These are phyloP conservation scores for Globisporangium recalcitrans DNA, from an alignment of 352 stramenopile species.

Conservation along the genomic window DNA sequence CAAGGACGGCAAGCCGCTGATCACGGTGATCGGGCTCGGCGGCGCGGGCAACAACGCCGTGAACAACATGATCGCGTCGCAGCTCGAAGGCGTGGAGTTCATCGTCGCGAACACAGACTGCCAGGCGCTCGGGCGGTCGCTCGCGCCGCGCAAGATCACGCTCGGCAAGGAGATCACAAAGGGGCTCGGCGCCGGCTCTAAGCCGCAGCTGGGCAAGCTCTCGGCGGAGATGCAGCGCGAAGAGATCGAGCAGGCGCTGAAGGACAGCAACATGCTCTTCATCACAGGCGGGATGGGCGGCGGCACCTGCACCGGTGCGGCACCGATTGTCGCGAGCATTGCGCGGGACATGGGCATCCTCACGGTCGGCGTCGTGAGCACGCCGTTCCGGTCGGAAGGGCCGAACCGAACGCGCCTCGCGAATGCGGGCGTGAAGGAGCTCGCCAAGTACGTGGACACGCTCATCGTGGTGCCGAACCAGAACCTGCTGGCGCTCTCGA, in stretches of 20 bases:
- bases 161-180: constrained; percentile 84
- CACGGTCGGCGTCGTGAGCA: constrained; percentile 95
- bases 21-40: constrained; percentile 82
- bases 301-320: constrained; percentile 89
- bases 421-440: constrained; percentile 88
- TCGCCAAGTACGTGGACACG: constrained; percentile 93
- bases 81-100: constrained; percentile 91
- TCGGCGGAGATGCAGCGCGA: constrained; percentile 85
- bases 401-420: constrained; percentile 92
- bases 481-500: constrained; percentile 91
- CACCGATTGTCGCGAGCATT: constrained; percentile 91
- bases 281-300: constrained; percentile 95
- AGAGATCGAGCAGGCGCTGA: constrained; percentile 87
- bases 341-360: constrained; percentile 91
- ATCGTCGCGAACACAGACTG: constrained; percentile 96
- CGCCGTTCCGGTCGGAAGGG: constrained; percentile 94
- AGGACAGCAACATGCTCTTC: constrained; percentile 95
- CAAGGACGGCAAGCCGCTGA: constrained; percentile 81
- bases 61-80: constrained; percentile 88
- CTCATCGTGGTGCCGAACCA: constrained; percentile 97
- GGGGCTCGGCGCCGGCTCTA: constrained; percentile 74
- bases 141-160: constrained; percentile 79
- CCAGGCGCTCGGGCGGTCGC: constrained; percentile 78
- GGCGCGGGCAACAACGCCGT: constrained; percentile 83
- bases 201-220: constrained; percentile 68